These are phyloP conservation scores for Coniochaeta sp. DNA, from an alignment of 2,329 filamentous ascomycete species.

Conservation along the genomic window DNA sequence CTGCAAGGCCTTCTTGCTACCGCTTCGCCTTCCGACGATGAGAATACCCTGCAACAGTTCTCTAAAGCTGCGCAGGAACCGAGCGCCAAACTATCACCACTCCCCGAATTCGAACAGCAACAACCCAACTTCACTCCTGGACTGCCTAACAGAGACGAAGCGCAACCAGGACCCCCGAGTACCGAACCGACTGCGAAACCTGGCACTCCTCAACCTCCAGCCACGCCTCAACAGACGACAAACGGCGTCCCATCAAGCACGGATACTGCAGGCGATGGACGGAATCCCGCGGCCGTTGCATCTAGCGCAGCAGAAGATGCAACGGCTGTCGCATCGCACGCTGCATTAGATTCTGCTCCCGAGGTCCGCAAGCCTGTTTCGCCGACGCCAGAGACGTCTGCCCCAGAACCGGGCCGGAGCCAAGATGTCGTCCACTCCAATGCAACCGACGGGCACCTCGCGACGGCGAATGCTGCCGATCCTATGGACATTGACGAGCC, in stretches of 20 bases:
- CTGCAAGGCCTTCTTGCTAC: constrained; percentile 30
- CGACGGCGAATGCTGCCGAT: not conserved
- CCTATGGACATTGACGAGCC: constrained; percentile 11
- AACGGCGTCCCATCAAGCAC: not conserved
- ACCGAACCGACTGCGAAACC: not conserved
- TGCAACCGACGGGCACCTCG: not conserved
- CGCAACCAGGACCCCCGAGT: not conserved
- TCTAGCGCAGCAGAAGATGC: not conserved
- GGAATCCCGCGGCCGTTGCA: not conserved
- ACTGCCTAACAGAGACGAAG: not conserved
- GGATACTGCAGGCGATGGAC: not conserved
- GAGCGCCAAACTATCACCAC: constrained; percentile 10
- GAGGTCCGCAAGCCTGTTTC: not conserved
- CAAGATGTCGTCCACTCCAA: not conserved
- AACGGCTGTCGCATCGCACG: not conserved
- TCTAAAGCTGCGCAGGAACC: not conserved
- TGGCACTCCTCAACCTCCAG: not conserved
- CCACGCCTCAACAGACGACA: not conserved
- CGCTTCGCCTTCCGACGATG: constrained; percentile 14
- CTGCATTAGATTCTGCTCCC: not conserved
- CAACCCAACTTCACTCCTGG: not conserved
- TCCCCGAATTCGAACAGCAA: constrained; percentile 6
- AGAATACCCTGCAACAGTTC: not conserved
- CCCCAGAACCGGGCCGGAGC: not conserved
- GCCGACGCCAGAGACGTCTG: not conserved